Evolutionary conservation across 768 basidiomycete genomes (phyloP).

Genomic region (Tremella yokohamensis): DNA sequence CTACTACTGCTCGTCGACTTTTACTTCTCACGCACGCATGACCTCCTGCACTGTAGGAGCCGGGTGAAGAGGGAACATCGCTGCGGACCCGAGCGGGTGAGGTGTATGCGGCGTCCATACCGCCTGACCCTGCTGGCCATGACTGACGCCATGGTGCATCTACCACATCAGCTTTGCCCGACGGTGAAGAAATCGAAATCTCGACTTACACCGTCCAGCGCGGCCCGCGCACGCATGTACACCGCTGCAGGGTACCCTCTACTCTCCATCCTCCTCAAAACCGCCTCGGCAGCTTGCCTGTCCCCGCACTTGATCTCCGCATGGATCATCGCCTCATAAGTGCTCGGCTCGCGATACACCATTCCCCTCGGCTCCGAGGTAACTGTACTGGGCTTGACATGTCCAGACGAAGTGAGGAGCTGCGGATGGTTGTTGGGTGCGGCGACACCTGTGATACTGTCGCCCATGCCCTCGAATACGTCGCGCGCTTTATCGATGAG

Average conservation of each 20-base stretch:
- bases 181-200: too few relatives aligned
- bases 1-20: too few relatives aligned
- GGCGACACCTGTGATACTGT: constrained; percentile 73
- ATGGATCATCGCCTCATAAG: constrained; percentile 82
- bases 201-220: constrained; percentile 22
- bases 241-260: constrained; percentile 48
- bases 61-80: too few relatives aligned
- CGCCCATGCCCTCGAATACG: constrained; percentile 74
- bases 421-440: constrained; percentile 82
- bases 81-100: too few relatives aligned
- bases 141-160: too few relatives aligned
- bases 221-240: constrained; percentile 34
- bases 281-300: constrained; percentile 61
- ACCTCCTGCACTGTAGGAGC: too few relatives aligned
- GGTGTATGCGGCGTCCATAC: too few relatives aligned
- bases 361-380: constrained; percentile 54
- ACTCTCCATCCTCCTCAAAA: constrained; percentile 69
- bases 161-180: too few relatives aligned
- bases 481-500: constrained; percentile 67
- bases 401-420: constrained; percentile 56
- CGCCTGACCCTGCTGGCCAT: too few relatives aligned
- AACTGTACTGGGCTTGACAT: constrained; percentile 37
- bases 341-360: constrained; percentile 74
- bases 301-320: constrained; percentile 76
- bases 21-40: too few relatives aligned